A percentile compares a stretch with the other conserved stretches of the same genome.
Evolutionary conservation across 2,329 filamentous ascomycete genomes (phyloP).

Genomic region (Macroventuria anomochaeta): DNA sequence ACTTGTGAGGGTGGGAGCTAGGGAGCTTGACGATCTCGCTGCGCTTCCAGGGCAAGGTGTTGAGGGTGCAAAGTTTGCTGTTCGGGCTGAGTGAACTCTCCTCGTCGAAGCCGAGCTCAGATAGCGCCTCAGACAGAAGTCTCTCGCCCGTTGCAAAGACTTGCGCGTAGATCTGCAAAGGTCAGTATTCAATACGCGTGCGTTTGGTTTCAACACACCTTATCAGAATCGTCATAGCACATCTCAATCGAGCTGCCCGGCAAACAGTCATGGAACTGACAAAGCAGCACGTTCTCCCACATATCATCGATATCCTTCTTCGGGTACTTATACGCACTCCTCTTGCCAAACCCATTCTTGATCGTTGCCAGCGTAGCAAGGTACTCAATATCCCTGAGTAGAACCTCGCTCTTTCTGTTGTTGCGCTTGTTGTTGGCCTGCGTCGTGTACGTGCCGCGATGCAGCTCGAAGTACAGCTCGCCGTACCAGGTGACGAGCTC

Average conservation of each 20-base stretch:
- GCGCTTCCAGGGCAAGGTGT: slow-evolving; percentile 87
- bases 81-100: slow-evolving; percentile 50
- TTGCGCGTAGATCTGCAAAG: slow-evolving; percentile 70
- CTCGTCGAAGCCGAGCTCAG: slow-evolving; percentile 68
- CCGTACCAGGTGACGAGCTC: slow-evolving; percentile 96
- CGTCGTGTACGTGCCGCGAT: slow-evolving; percentile 95
- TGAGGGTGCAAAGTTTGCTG: slow-evolving; percentile 69
- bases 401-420: slow-evolving; percentile 83
- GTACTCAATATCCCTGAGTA: slow-evolving; percentile 87
- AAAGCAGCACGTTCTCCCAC: slow-evolving; percentile 91
- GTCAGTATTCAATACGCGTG: slow-evolving; percentile 24
- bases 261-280: slow-evolving; percentile 97
- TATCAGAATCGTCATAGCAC: slow-evolving; percentile 95
- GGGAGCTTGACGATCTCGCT: slow-evolving; percentile 74
- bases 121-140: slow-evolving; percentile 72
- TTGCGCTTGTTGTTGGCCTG: slow-evolving; percentile 97
- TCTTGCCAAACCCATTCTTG: slow-evolving; percentile 59
- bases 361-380: slow-evolving; percentile 86
- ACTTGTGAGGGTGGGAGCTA: slow-evolving; percentile 35
- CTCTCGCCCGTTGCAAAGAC: slow-evolving; percentile 79
- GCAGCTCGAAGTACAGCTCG: slow-evolving; percentile 96
- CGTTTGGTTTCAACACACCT: slow-evolving; percentile 51
- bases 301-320: slow-evolving; percentile 93
- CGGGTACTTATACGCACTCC: slow-evolving; percentile 77
- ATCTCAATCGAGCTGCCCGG: slow-evolving; percentile 96